These are phyloP conservation scores for Apiospora hydei DNA, from an alignment of 2,329 filamentous ascomycete genomes.

Conservation along the genomic window DNA sequence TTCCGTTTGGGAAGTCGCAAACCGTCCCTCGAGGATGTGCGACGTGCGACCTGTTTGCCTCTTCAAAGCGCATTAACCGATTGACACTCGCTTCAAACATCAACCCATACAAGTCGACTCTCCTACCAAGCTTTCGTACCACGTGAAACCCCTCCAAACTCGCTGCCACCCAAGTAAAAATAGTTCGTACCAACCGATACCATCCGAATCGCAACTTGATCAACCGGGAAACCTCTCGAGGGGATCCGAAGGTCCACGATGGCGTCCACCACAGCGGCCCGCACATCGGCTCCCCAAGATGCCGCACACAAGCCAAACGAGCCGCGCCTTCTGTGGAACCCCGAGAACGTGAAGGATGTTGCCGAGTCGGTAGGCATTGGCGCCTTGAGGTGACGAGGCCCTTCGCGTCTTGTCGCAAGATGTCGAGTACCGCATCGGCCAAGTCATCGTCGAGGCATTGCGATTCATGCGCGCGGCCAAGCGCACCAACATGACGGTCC, in stretches of 20 bases:
- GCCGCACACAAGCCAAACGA: constrained; percentile 35
- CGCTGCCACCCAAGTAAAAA: neutral
- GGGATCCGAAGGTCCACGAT: constrained; percentile 29
- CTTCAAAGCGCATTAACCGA: neutral
- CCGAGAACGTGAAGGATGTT: constrained; percentile 93
- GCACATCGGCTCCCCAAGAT: constrained; percentile 35
- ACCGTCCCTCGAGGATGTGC: constrained; percentile 16
- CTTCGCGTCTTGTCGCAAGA: constrained; percentile 89
- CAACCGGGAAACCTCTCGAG: neutral
- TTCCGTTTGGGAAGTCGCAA: neutral
- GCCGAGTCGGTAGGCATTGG: constrained; percentile 93
- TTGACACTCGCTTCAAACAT: neutral
- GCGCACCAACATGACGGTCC: constrained; percentile 85
- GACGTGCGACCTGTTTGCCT: neutral
- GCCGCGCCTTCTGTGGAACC: constrained; percentile 79
- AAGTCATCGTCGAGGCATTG: constrained; percentile 91
- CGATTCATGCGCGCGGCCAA: constrained; percentile 95
- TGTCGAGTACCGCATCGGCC: constrained; percentile 92
- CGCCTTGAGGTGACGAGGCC: constrained; percentile 82
- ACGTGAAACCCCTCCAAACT: neutral
- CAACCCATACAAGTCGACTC: neutral
- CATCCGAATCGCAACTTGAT: neutral
- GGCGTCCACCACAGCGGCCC: constrained; percentile 35
- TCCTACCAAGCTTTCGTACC: neutral
- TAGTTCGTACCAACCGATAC: neutral